Percentiles rank a stretch among this genome's conserved stretches.
phyloP scores from a whole-genome alignment of 2,329 filamentous ascomycete species.

The Aspergillus neotritici region DNA sequence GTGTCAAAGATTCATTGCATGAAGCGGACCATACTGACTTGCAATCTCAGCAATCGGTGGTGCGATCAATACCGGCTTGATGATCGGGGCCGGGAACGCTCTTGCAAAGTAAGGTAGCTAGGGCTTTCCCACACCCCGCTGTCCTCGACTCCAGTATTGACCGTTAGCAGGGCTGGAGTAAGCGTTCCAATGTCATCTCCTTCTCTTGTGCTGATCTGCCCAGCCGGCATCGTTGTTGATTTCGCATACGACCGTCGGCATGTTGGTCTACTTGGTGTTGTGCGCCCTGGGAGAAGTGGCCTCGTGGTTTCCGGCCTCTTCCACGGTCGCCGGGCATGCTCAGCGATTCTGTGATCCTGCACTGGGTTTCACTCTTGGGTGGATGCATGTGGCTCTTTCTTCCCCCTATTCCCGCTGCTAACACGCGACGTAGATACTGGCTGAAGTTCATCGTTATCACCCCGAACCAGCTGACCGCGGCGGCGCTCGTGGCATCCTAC shows the following conservation, averaged over 20 bases:
- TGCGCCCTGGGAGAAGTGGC: constrained; percentile 74
- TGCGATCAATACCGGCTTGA: constrained; percentile 28
- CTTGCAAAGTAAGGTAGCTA: constrained; percentile 22
- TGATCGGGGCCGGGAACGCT: constrained; percentile 25
- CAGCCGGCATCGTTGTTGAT: constrained; percentile 33
- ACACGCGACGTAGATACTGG: constrained; percentile 42
- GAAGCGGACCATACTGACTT: constrained; percentile 3
- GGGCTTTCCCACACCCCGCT: no score
- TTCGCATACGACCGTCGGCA: constrained; percentile 33
- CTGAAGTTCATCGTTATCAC: constrained; percentile 78
- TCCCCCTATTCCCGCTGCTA: no score
- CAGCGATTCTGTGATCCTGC: constrained; percentile 72
- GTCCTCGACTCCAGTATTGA: constrained; percentile 1
- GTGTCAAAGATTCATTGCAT: constrained; percentile 1
- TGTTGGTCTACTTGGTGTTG: constrained; percentile 70
- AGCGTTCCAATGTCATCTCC: constrained; percentile 2
- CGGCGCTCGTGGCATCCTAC: constrained; percentile 67
- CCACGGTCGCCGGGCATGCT: constrained; percentile 74
- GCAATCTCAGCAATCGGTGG: constrained; percentile 23
- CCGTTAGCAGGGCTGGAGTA: constrained; percentile 23
- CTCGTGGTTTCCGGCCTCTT: constrained; percentile 67
- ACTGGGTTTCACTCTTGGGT: constrained; percentile 71
- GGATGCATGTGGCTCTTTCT: constrained; percentile 45
- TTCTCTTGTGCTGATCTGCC: constrained; percentile 1
- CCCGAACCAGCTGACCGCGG: constrained; percentile 76